phyloP scores from a whole-genome alignment of 2,329 filamentous ascomycete genomes.

The Arthrobotrys conoides region DNA sequence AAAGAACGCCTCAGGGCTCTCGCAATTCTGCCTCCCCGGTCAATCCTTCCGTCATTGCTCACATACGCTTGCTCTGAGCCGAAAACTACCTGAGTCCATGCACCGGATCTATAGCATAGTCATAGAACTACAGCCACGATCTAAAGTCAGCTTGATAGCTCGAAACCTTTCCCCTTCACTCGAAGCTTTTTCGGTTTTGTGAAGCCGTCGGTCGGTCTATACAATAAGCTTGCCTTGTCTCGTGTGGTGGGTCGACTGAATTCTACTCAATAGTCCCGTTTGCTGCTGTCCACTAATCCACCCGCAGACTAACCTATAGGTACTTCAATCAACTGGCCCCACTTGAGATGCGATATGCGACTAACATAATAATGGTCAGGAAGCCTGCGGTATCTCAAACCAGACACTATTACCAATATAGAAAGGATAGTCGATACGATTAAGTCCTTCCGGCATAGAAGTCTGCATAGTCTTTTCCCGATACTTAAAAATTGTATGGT shows the following conservation, averaged over 20 bases:
- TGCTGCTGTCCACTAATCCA: slow-evolving; percentile 28
- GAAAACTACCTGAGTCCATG: slow-evolving; percentile 33
- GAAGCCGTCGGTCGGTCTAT: neutral
- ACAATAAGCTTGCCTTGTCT: neutral
- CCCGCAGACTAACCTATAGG: slow-evolving; percentile 23
- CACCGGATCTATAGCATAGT: slow-evolving; percentile 12
- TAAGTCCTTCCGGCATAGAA: slow-evolving; percentile 35
- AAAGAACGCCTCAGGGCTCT: slow-evolving; percentile 19
- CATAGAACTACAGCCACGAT: slow-evolving; percentile 14
- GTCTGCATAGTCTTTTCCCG: slow-evolving; percentile 17
- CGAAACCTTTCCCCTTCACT: slow-evolving; percentile 9
- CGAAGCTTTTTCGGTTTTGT: neutral
- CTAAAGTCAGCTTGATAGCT: slow-evolving; percentile 4
- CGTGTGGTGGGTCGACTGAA: slow-evolving; percentile 33
- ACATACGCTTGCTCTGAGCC: slow-evolving; percentile 42
- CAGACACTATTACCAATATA: slow-evolving; percentile 24
- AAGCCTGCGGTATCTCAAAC: slow-evolving; percentile 18
- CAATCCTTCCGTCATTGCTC: slow-evolving; percentile 43
- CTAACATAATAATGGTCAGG: slow-evolving; percentile 34
- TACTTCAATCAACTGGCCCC: slow-evolving; percentile 40
- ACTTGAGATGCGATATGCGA: slow-evolving; percentile 60
- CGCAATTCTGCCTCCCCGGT: slow-evolving; percentile 58
- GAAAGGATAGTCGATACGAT: slow-evolving; percentile 48
- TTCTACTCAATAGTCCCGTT: slow-evolving; percentile 10
- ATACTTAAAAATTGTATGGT: slow-evolving; percentile 14